Evolutionary conservation across 768 basidiomycete species (phyloP).

Genomic region (Leucocoprinus sp.): DNA sequence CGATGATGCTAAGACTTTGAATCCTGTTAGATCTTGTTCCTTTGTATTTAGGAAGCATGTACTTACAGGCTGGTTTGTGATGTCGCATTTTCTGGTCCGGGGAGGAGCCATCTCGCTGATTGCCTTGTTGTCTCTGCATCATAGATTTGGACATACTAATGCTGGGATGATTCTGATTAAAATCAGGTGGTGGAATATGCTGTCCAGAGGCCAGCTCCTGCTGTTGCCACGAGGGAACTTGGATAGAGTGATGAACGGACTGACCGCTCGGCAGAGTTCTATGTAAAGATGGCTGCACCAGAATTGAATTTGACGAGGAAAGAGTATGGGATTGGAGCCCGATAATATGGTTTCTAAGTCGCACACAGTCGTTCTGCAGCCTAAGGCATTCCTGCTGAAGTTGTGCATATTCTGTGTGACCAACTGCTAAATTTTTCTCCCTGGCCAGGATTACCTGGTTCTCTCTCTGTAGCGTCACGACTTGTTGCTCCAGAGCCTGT

Average conservation of each 20-base stretch:
- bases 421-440: conserved; percentile 3
- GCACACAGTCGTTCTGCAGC: background rate
- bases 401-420: conserved; percentile 5
- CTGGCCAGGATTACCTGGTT: conserved; percentile 5
- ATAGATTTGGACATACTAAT: no score
- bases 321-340: background rate
- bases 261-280: background rate
- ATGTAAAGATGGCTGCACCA: background rate
- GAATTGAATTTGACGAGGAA: background rate
- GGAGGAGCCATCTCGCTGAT: no score
- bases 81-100: no score
- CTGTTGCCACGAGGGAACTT: conserved; percentile 5
- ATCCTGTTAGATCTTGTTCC: background rate
- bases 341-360: background rate
- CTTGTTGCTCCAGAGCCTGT: conserved; percentile 5
- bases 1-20: background rate
- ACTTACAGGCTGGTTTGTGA: conserved; percentile 2
- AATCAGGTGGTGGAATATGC: no score
- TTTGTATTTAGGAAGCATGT: background rate
- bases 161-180: no score
- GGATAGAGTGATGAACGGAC: background rate
- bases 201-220: conserved; percentile 3
- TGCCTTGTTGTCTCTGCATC: no score
- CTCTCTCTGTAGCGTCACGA: conserved; percentile 1
- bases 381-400: conserved; percentile 8